Conservation (phyloP, 2,329 filamentous ascomycete genomes). For the Pseudonectria foliicola region DNA sequence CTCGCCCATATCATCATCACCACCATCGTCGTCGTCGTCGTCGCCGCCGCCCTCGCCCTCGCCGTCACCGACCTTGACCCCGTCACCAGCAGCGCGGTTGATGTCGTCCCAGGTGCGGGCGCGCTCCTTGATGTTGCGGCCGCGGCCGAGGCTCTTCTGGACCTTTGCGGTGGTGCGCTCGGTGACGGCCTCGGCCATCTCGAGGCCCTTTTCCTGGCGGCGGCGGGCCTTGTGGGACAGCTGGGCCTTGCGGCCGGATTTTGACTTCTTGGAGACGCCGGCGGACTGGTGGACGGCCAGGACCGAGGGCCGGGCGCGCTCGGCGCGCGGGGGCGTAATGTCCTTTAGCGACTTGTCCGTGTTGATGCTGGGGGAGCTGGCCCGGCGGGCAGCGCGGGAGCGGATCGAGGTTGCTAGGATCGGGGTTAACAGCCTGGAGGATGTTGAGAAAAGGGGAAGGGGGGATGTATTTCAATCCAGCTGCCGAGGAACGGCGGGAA, state of each 20-base stretch:
- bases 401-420: slow-evolving; percentile 53
- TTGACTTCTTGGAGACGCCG: slow-evolving; percentile 62
- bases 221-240: slow-evolving; percentile 48
- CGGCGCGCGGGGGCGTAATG: slow-evolving; percentile 38
- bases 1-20: too few relatives aligned
- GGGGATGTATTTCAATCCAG: too few relatives aligned
- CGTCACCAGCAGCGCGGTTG: slow-evolving; percentile 34
- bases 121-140: slow-evolving; percentile 40
- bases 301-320: slow-evolving; percentile 51
- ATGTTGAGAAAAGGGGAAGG: fast-evolving
- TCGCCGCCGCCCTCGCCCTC: slow-evolving; percentile 16
- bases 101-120: slow-evolving; percentile 52
- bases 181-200: slow-evolving; percentile 52
- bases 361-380: slow-evolving; percentile 62
- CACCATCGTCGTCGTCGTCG: slow-evolving; percentile 16
- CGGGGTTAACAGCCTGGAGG: slow-evolving; percentile 5
- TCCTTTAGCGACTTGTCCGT: slow-evolving; percentile 65
- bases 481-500: too few relatives aligned
- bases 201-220: slow-evolving; percentile 50
- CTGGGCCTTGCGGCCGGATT: slow-evolving; percentile 45
- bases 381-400: slow-evolving; percentile 69
- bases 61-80: slow-evolving; percentile 12
- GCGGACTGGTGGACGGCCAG: slow-evolving; percentile 60
- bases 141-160: slow-evolving; percentile 45
- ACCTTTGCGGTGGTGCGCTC: slow-evolving; percentile 52